phyloP scores from a whole-genome alignment of 2,329 filamentous ascomycete genomes.

The Colletotrichum chlorophyti region DNA sequence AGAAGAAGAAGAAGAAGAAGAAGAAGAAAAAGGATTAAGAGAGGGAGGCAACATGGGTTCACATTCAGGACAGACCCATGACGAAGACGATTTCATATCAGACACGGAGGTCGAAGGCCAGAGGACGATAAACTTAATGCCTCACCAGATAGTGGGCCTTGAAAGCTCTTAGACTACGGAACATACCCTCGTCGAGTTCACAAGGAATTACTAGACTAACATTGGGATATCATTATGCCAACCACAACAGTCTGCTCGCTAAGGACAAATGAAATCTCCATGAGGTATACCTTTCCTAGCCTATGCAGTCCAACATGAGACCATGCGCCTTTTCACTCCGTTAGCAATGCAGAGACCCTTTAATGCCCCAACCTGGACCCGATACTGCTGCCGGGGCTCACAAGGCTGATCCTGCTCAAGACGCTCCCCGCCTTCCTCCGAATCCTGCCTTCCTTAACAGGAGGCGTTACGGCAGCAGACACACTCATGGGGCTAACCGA shows the following conservation, averaged over 20 bases:
- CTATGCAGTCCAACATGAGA: neutral
- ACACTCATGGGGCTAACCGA: constrained; percentile 30
- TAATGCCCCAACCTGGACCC: constrained; percentile 1
- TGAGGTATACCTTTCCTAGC: neutral
- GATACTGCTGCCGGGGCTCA: constrained; percentile 11
- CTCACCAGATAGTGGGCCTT: no score
- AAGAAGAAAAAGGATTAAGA: no score
- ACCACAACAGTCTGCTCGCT: neutral
- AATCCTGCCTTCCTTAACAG: neutral
- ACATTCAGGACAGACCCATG: no score
- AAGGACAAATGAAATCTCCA: neutral
- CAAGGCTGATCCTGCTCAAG: constrained; percentile 20
- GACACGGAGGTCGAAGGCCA: no score
- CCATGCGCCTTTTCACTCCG: no score
- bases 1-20: no score
- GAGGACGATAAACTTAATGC: no score
- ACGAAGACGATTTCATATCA: no score
- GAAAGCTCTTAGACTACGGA: no score
- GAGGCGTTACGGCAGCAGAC: neutral
- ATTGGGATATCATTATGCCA: constrained; percentile 1
- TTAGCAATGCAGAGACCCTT: neutral
- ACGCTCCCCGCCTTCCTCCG: constrained; percentile 27
- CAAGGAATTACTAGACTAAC: no score
- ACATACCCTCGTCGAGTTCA: no score
- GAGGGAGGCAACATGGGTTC: no score